phyloP scores from a whole-genome alignment of 2,329 filamentous ascomycete species.

The Aspergillus vadensis region DNA sequence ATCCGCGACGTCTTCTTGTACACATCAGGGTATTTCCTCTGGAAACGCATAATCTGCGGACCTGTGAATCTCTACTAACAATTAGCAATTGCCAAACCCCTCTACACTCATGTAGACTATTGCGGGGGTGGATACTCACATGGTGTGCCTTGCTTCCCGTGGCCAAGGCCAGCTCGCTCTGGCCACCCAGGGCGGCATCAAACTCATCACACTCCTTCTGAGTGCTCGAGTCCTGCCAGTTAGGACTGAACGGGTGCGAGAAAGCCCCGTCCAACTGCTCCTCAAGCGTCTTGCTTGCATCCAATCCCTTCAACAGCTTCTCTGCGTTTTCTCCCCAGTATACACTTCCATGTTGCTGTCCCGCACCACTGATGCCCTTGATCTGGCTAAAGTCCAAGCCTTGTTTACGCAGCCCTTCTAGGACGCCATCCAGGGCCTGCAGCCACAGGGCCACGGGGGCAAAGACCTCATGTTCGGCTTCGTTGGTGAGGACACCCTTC shows the following conservation, averaged over 20 bases:
- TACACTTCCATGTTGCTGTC: constrained; percentile 97
- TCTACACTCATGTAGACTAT: not conserved
- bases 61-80: constrained; percentile 80
- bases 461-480: constrained; percentile 82
- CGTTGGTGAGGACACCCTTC: constrained; percentile 85
- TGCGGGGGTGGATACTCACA: constrained; percentile 54
- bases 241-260: constrained; percentile 84
- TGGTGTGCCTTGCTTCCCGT: constrained; percentile 96
- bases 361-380: constrained; percentile 82
- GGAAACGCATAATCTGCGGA: constrained; percentile 91
- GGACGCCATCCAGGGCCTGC: constrained; percentile 84
- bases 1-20: constrained; percentile 82
- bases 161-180: constrained; percentile 69
- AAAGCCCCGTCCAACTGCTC: constrained; percentile 74
- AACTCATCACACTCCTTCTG: constrained; percentile 89
- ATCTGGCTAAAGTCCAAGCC: constrained; percentile 74
- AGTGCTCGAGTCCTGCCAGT: constrained; percentile 98
- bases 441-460: constrained; percentile 94
- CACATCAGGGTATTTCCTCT: constrained; percentile 74
- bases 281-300: constrained; percentile 63
- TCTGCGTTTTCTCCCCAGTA: constrained; percentile 81
- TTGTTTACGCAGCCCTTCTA: constrained; percentile 68
- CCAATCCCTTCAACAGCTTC: constrained; percentile 61
- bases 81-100: constrained; percentile 1
- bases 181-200: constrained; percentile 68